Evolutionary conservation across 106 monocot genomes (phyloP).

Genomic region (Platanthera guangdongensis): DNA sequence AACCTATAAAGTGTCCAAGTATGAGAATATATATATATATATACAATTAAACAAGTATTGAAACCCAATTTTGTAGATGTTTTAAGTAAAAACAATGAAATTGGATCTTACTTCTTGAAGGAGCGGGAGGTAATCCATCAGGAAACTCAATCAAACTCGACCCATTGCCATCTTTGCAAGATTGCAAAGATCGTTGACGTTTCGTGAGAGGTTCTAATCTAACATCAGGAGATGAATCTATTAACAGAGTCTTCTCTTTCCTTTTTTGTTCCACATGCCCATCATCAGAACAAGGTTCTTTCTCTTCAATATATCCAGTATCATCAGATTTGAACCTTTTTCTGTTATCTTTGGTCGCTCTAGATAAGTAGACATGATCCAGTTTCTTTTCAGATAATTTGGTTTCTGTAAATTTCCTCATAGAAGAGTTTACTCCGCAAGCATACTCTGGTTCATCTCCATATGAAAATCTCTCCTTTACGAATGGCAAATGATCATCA

Average conservation of each 20-base stretch:
- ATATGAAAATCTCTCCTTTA: no score
- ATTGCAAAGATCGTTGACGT: constrained; percentile 65
- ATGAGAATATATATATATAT: no score
- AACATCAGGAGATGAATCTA: constrained; percentile 12
- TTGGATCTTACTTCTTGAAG: constrained; percentile 64
- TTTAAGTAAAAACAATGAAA: background rate
- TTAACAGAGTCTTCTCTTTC: background rate
- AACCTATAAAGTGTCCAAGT: no score
- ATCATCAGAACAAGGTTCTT: constrained; percentile 7
- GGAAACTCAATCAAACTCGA: constrained; percentile 64
- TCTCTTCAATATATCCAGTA: constrained; percentile 13
- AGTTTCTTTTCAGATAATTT: constrained; percentile 11
- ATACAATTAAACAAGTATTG: background rate
- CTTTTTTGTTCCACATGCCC: no score
- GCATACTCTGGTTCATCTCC: no score
- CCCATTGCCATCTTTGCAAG: constrained; percentile 33
- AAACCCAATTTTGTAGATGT: background rate
- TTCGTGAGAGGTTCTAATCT: constrained; percentile 50
- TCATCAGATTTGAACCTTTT: constrained; percentile 22
- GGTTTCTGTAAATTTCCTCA: constrained; percentile 1
- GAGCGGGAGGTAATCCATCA: constrained; percentile 61
- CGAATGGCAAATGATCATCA: constrained; percentile 27
- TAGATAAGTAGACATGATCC: constrained; percentile 17
- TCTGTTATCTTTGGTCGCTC: constrained; percentile 22
- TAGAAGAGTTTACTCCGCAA: constrained; percentile 38